Conservation (phyloP, 2,329 filamentous ascomycete genomes). For the Colletotrichum sojae region DNA sequence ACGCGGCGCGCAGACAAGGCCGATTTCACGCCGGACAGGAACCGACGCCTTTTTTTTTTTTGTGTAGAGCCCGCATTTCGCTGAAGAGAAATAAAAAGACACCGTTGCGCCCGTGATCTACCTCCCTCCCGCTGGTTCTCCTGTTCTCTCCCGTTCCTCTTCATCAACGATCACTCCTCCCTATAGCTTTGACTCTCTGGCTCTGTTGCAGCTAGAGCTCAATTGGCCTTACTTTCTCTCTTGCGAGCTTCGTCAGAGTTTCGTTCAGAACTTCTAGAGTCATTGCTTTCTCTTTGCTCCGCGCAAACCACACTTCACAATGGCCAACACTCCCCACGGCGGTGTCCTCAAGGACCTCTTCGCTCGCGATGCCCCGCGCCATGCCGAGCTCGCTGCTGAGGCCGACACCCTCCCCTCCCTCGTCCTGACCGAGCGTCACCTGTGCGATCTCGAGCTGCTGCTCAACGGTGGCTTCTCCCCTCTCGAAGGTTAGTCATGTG, state of each 20-base stretch:
- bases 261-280: background rate
- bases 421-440: slow-evolving; percentile 89
- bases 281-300: background rate
- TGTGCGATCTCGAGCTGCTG: slow-evolving; percentile 97
- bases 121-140: slow-evolving; percentile 12
- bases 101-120: slow-evolving; percentile 27
- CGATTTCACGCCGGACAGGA: slow-evolving; percentile 38
- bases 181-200: slow-evolving; percentile 9
- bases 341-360: slow-evolving; percentile 98
- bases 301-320: slow-evolving; percentile 52
- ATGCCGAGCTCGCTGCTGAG: slow-evolving; percentile 84
- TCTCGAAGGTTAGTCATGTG: slow-evolving; percentile 81
- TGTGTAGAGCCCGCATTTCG: slow-evolving; percentile 32
- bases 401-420: slow-evolving; percentile 90
- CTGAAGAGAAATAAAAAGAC: slow-evolving; percentile 37
- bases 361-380: slow-evolving; percentile 88
- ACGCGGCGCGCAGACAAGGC: slow-evolving; percentile 20
- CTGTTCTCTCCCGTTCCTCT: slow-evolving; percentile 14
- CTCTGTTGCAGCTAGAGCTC: slow-evolving; percentile 10
- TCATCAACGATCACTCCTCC: slow-evolving; percentile 11
- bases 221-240: slow-evolving; percentile 31
- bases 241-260: slow-evolving; percentile 17
- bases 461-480: slow-evolving; percentile 98
- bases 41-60: slow-evolving; percentile 31
- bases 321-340: slow-evolving; percentile 84